Evolutionary conservation across 2,329 filamentous ascomycete genomes (phyloP), one percentile per base, ranked within the genome.

Genomic region (Phoma sp.): DNA sequence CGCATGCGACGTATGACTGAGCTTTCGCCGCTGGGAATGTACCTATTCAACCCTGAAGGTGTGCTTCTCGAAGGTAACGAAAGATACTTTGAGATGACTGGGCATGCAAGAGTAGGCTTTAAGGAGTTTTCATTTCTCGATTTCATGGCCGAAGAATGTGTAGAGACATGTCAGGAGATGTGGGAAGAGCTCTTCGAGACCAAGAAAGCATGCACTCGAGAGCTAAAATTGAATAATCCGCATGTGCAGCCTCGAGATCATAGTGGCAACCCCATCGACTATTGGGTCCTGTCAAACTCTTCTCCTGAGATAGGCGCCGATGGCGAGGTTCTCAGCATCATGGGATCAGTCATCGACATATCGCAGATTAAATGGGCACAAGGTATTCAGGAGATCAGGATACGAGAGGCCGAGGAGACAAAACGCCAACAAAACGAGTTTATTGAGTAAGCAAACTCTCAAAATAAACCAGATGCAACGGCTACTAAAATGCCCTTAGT

Each of bases 81-180:
- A 2, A 74, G 75, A 4, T 82, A 78, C 56, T 82, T 77, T 47
- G 77, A 80, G 28, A 77, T 82, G 74, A 81, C 77, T 0, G 78
- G 78, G 0, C 75, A 78, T 32, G 62, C 65, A 0, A 65, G 75
- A 20, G 76, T 78, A 2, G 59, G 65, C 0, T 65, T 76, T 7
- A 71, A 67, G 17, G 73, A 79, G 20, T 76, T 79, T 60, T 75
- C 74, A 0, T 82, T 77, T 71, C 70, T 76, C 40, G 70, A 77
- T 5, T 67, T 76, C 15, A 71, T 83, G 28, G 61, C 69, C 5
- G 74, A 76, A 2, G 66, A 65, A 20, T 77, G 77, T 25, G 47
- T 9, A 42, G 23, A 64, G 2, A 59, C 58, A 1, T 71, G 77
- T 55, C 59, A 73, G 10, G 60, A 71, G 1, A 76, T 74, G 25